Evolutionary conservation across 2,329 filamentous ascomycete genomes (phyloP), one percentile per base, ranked within the genome.

Genomic region (Fusarium marasasianum): DNA sequence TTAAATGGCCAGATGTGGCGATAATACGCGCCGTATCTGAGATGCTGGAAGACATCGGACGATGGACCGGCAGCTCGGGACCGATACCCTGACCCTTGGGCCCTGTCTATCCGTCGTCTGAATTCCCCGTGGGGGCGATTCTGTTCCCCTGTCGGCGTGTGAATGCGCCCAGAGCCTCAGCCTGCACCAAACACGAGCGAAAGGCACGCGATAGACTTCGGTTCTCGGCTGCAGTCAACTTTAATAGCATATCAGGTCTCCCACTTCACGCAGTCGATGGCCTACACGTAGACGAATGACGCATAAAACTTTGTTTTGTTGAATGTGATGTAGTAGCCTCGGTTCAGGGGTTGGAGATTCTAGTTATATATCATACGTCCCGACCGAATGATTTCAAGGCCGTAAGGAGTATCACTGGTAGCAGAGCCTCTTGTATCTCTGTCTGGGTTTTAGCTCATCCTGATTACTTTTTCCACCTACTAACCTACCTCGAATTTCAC

Each of bases 1-100:
- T 17, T 40, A 40, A 14, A 8, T 29, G 4, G 7, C 51, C 3
- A 1, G 4, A n/a, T n/a, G 0, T 14, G 35, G 51, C 1, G 8
- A 54, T 18, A 29, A n/a, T 40, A 40, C 8, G 35, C 35, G 51
- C 35, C 5, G 20, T 12, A 38, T 29, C 9, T 9, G 24, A 26
- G 24, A 29, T 26, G 18, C 10, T 13, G 13, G 1, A 38, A 29
- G 8, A 54, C 7, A 33, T 51, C 29, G 29, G 48, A 33, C 18
- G 18, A 40, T 54, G 24, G 20, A n/a, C 5, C 31, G 31, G 11
- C 31, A 31, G 31, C n/a, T 22, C 38, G 33, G 50, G 10, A 26
- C 13, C 7, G 9, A 12, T 3, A 22, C 3, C 33, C n/a, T 54
- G 24, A 5, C 26, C n/a, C 6, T 5, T 12, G n/a, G 24, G 33